phyloP scores from a whole-genome alignment of 371 early-diverging fungal species.

The Amoeboaphelidium occidentale region DNA sequence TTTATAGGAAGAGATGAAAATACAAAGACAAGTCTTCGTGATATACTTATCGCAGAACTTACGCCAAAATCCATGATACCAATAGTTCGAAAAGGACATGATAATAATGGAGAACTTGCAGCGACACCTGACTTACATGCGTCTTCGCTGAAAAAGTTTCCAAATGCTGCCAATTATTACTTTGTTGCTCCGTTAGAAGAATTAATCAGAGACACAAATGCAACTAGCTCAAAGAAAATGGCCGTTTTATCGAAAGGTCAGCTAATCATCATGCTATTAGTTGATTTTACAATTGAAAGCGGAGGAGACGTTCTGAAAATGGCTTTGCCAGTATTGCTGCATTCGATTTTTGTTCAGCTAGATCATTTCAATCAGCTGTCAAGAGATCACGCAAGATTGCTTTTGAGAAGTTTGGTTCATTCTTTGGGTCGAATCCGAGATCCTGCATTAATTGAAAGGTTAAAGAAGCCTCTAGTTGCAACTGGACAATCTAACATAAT shows the following conservation, averaged over 20 bases:
- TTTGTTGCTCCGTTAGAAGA: no score
- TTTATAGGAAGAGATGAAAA: slow-evolving; percentile 47
- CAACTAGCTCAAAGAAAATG: no score
- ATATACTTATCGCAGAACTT: slow-evolving; percentile 33
- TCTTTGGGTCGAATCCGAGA: slow-evolving; percentile 22
- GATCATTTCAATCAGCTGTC: slow-evolving; percentile 47
- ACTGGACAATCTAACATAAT: background rate
- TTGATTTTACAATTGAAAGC: slow-evolving; percentile 50
- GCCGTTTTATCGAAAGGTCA: slow-evolving; percentile 54
- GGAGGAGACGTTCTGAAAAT: slow-evolving; percentile 29
- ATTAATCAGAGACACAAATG: no score
- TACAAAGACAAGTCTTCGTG: slow-evolving; percentile 28
- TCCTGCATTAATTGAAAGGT: background rate
- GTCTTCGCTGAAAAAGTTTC: no score
- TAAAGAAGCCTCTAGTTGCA: background rate
- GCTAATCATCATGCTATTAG: slow-evolving; percentile 43
- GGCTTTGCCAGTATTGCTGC: slow-evolving; percentile 44
- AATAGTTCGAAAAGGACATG: slow-evolving; percentile 4
- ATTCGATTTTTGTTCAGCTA: slow-evolving; percentile 48
- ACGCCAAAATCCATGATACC: slow-evolving; percentile 55
- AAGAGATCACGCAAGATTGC: slow-evolving; percentile 49
- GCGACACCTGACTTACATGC: no score
- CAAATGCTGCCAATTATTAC: no score
- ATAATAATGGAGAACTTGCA: slow-evolving; percentile 14
- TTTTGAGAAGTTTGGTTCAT: slow-evolving; percentile 54